These are phyloP conservation scores for Trichoderma erinaceum DNA, from an alignment of 495 filamentous ascomycete genomes.

Conservation along the genomic window DNA sequence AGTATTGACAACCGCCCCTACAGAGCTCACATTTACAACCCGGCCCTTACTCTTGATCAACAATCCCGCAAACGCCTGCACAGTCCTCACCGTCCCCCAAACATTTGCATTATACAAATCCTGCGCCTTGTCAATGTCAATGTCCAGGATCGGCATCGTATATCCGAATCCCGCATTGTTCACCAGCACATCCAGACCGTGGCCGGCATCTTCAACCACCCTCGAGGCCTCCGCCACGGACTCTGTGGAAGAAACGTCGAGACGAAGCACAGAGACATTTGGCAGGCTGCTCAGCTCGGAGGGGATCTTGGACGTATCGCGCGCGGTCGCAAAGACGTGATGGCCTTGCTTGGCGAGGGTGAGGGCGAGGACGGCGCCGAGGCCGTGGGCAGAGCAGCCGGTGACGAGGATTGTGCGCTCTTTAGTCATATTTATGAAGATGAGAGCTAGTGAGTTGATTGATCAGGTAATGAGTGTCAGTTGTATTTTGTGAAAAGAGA, in stretches of 20 bases:
- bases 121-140: slow-evolving; percentile 25
- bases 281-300: slow-evolving; percentile 18
- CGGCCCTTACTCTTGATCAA: slow-evolving; percentile 25
- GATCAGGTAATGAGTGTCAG: no score
- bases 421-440: neutral
- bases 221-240: slow-evolving; percentile 24
- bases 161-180: slow-evolving; percentile 30
- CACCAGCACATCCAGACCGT: slow-evolving; percentile 28
- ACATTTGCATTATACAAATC: slow-evolving; percentile 29
- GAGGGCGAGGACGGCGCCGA: slow-evolving; percentile 38
- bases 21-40: slow-evolving; percentile 26
- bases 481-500: no score
- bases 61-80: slow-evolving; percentile 32
- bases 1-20: slow-evolving; percentile 25
- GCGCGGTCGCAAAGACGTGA: slow-evolving; percentile 42
- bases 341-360: slow-evolving; percentile 32
- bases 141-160: slow-evolving; percentile 28
- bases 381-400: slow-evolving; percentile 41
- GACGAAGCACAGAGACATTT: slow-evolving; percentile 26
- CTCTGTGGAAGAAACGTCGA: slow-evolving; percentile 32
- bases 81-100: slow-evolving; percentile 25
- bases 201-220: slow-evolving; percentile 25
- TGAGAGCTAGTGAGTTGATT: no score
- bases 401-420: slow-evolving; percentile 34
- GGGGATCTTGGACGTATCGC: slow-evolving; percentile 35